Evolutionary conservation across 2,329 filamentous ascomycete genomes (phyloP), one percentile per base, ranked within the genome.

Genomic region (Aureobasidium namibiae): DNA sequence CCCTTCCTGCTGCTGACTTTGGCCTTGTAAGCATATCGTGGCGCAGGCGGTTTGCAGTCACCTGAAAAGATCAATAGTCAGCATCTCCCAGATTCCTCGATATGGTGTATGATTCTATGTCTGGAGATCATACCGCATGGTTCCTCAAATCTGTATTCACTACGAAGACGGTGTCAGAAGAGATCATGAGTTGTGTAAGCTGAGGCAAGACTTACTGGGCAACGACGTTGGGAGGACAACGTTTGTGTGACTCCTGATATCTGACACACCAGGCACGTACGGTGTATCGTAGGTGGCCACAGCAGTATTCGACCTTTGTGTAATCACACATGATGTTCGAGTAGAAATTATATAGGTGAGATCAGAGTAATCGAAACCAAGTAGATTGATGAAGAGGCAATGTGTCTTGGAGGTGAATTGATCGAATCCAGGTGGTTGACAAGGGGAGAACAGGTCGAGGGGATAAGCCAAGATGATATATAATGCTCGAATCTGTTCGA

Each of bases 301-400:
- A 84, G 41, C 75, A 73, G 67, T 80, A 83, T 61, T 82, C 78
- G 58, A 83, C 80, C 69, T 82, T 78, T 23, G 77, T 82, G 64
- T 83, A 83, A 67, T 83, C 80, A 68, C 81, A 84, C 81, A 83
- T 83, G 52, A 57, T 70, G 62, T 18, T 33, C 16, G 49, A 29
- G 14, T 36, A 14, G 9, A 11, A 13, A 11, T 16, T 34, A 4
- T 1, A 41, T 45, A 14, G 46, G 29, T 36, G 16, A 16, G 31
- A 46, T n/a, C 21, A 14, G 38, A 31, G 11, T 5, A 8, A 50
- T 23, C 16, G 13, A 21, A 9, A n/a, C 29, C 24, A 36, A n/a
- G 18, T 11, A 48, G 31, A 10, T 24, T 36, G 13, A 10, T 11
- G 10, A 26, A 11, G 14, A 18, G 48, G 2, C 18, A 4, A 39